These are phyloP conservation scores for Saturnispora zaruensis DNA, from an alignment of 805 yeast species.

Conservation along the genomic window DNA sequence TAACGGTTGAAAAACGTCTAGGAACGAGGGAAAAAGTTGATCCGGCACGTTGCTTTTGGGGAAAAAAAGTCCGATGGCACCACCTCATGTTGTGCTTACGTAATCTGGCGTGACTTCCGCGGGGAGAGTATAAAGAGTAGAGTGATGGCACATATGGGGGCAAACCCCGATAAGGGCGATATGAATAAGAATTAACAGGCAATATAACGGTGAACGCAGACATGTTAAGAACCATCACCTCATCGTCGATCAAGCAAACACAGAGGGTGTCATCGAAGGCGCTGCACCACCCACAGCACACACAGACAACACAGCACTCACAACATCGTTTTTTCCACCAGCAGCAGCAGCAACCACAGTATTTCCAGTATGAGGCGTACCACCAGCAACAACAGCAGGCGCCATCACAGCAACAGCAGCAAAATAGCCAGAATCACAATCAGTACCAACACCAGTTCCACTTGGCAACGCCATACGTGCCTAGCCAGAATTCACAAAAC, in stretches of 20 bases:
- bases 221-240: slow-evolving; percentile 27
- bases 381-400: slow-evolving; percentile 5
- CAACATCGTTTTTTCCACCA: slow-evolving; percentile 11
- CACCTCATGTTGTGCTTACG: slow-evolving; percentile 8
- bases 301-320: neutral
- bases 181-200: neutral
- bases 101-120: slow-evolving; percentile 12
- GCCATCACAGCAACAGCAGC: neutral
- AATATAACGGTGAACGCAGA: neutral
- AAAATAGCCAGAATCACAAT: neutral
- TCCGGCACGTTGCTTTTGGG: neutral
- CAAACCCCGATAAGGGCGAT: neutral
- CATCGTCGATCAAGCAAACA: slow-evolving; percentile 26
- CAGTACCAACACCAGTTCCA: neutral
- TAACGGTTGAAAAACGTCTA: neutral
- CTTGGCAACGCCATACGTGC: neutral
- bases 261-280: slow-evolving; percentile 29
- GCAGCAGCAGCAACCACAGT: slow-evolving; percentile 6
- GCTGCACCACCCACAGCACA: slow-evolving; percentile 20
- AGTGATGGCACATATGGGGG: neutral
- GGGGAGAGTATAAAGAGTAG: slow-evolving; percentile 1
- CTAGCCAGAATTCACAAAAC: slow-evolving; percentile 16
- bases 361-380: neutral
- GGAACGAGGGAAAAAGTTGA: neutral
- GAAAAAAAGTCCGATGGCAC: slow-evolving; percentile 3